Conservation (phyloP, 2,329 filamentous ascomycete species). For the Ceratocystis papillata region DNA sequence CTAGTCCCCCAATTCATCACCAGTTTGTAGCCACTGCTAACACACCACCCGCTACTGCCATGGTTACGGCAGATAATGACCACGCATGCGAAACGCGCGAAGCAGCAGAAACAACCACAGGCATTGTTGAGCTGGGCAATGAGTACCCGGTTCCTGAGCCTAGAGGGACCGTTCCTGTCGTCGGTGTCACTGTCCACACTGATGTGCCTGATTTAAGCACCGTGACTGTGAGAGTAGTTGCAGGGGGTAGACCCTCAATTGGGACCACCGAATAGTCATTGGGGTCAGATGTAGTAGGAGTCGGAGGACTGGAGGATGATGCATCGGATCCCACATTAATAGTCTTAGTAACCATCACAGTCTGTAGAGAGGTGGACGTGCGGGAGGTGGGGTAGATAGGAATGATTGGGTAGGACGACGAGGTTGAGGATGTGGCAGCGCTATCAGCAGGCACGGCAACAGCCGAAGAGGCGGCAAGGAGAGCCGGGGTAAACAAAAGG, state of each 20-base stretch:
- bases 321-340: slow-evolving; percentile 10
- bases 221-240: slow-evolving; percentile 21
- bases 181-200: slow-evolving; percentile 22
- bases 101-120: slow-evolving; percentile 21
- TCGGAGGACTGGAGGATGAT: slow-evolving; percentile 8
- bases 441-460: slow-evolving; percentile 14
- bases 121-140: slow-evolving; percentile 9
- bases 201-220: slow-evolving; percentile 21
- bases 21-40: slow-evolving; percentile 10
- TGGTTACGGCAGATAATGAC: background rate
- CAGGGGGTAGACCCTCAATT: slow-evolving; percentile 18
- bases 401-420: slow-evolving; percentile 19
- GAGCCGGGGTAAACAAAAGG: slow-evolving; percentile 8
- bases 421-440: slow-evolving; percentile 5
- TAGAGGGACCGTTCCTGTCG: slow-evolving; percentile 5
- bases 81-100: slow-evolving; percentile 23
- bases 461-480: slow-evolving; percentile 12
- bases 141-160: slow-evolving; percentile 17
- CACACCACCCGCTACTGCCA: slow-evolving; percentile 21
- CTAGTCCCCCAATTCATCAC: background rate
- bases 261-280: slow-evolving; percentile 21
- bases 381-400: slow-evolving; percentile 20
- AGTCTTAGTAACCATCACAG: slow-evolving; percentile 22
- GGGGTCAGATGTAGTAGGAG: background rate
- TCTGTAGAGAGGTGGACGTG: slow-evolving; percentile 13